Evolutionary conservation across 2,329 filamentous ascomycete species (phyloP), one percentile per base, ranked within the genome.

Genomic region (Massarina eburnea): DNA sequence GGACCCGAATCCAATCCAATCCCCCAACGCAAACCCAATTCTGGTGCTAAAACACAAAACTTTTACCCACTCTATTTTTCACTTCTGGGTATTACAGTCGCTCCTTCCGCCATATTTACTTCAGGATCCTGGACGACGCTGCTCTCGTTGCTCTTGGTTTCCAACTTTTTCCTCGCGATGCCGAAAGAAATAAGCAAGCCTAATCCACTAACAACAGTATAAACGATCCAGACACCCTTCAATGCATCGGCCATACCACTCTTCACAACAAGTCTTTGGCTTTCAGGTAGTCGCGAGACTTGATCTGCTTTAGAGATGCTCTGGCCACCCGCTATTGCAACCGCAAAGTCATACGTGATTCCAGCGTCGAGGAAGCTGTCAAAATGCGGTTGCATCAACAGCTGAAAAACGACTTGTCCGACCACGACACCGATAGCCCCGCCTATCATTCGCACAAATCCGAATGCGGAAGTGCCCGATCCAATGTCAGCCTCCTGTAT

Each of bases 401-500:
- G 73, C 47, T 79, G 75, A 44, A 80, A 79, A 1, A 80, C 68
- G 0, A 79, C 75, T n/a, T 76, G 72, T 5, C 76, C 75, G 3
- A 78, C 58, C 0, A 80, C 75, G 7, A 80, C 68, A 1, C 74
- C 75, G 26, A 78, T 71, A 1, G 76, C 70, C 0, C 73, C 73
- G 2, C 70, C 71, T 2, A 79, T 44, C 47, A 71, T 72, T 8
- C 73, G 64, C 12, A 75, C 55, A 48, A 82, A 80, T 0, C 72
- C 71, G 14, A 81, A 70, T 0, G 78, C 77, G 0, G 78, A 73
- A 0, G 77, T 81, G 0, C 78, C 79, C 0, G 75, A 71, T 0
- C 77, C 78, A 6, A 70, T 71, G 14, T 82, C 77, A 9, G 74
- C 68, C 6, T 77, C 78, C 14, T 76, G 72, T 30, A 88, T 80